Evolutionary conservation across 2,329 filamentous ascomycete species (phyloP), one percentile per base, ranked within the genome.

Genomic region (Epichloe sp.): DNA sequence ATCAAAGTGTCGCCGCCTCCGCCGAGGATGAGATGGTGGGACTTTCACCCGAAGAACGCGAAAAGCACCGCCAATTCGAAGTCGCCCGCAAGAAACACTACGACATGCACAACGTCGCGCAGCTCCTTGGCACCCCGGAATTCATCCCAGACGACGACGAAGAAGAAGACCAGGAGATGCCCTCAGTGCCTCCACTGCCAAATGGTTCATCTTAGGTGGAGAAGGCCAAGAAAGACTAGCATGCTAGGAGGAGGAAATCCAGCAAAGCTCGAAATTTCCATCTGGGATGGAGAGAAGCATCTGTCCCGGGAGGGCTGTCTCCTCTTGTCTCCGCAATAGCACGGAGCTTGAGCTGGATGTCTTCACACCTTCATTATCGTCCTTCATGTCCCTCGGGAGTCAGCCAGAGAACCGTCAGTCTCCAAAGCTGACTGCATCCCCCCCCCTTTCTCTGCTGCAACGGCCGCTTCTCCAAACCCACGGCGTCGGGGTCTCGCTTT

Each of bases 61-160:
- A 93, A 72, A 96, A 97, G 75, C 93, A 98, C 69, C 80, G 78
- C 63, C 82, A 86, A 65, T 98, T 98, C 66, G 90, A 96, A 71
- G 77, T 87, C 71, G 77, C 88, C 74, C 80, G 93, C 63, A 96
- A 93, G 82, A 91, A 83, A 73, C 93, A 98, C 69, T 98, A 98
- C 69, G 93, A 98, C 76, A 98, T 98, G 93, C 88, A 81, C 71
- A 86, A 93, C 63, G 89, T 96, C 53, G 95, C 93, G 62, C 80
- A 83, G 62, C 71, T 97, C 49, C 78, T 98, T 57, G 90, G 88
- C 14, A 84, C 88, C 61, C 81, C 84, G 3, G 83, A 86, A 62
- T 73, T 79, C 3, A 60, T 85, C 45, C 79, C 81, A 47, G 80
- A 79, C 42, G 80, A 82, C 44, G 79, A 80, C 14, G 77, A 67